phyloP scores from a whole-genome alignment of 805 yeast genomes.

The Debaryomyces hansenii region DNA sequence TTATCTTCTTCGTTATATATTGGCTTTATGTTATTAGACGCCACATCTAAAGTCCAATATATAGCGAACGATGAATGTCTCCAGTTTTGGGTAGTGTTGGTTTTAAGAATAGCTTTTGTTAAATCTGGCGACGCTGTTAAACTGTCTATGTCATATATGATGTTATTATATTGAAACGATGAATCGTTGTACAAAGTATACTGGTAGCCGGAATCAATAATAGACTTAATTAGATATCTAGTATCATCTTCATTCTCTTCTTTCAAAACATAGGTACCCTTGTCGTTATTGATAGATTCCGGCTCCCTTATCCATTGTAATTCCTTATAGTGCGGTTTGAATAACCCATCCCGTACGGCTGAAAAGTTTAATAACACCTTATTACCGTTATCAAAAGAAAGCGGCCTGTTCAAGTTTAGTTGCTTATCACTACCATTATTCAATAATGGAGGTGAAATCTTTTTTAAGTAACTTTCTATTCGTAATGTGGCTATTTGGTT shows the following conservation, averaged over 20 bases:
- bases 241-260: constrained; percentile 37
- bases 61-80: constrained; percentile 66
- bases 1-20: constrained; percentile 16
- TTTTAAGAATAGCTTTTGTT: constrained; percentile 54
- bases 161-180: constrained; percentile 38
- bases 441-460: constrained; percentile 1
- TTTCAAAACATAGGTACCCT: constrained; percentile 61
- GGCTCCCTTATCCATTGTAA: constrained; percentile 72
- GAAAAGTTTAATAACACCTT: constrained; percentile 28
- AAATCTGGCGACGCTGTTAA: constrained; percentile 70
- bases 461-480: not conserved
- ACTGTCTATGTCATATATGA: constrained; percentile 47
- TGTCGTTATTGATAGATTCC: constrained; percentile 50
- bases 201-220: constrained; percentile 45
- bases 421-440: not conserved
- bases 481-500: not conserved
- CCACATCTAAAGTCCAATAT: constrained; percentile 63
- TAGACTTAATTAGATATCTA: constrained; percentile 56
- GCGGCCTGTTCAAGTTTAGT: not conserved
- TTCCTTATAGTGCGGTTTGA: constrained; percentile 49
- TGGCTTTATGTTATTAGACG: constrained; percentile 29
- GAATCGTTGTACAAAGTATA: constrained; percentile 52
- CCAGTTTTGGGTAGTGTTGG: constrained; percentile 64
- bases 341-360: constrained; percentile 52
- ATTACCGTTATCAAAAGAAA: constrained; percentile 10